A percentile compares a stretch with the other conserved stretches of the same genome.
phyloP scores from a whole-genome alignment of 177 flowering plant species.

The Vitis hybrid region DNA sequence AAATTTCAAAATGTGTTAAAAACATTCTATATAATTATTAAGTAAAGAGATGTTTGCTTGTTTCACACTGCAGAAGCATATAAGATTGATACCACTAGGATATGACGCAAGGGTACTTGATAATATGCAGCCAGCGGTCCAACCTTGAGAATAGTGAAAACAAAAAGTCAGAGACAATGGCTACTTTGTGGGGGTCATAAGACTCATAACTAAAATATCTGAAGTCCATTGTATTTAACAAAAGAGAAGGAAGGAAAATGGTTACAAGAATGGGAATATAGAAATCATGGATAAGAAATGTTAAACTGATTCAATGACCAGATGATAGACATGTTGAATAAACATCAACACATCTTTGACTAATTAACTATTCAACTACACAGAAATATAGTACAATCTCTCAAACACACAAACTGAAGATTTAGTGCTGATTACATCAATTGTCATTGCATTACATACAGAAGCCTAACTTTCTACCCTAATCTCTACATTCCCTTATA shows the following conservation, averaged over 20 bases:
- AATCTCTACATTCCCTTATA: not conserved
- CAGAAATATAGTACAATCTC: not conserved
- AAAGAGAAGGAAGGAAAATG: not conserved
- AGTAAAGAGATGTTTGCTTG: not conserved
- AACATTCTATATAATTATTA: not conserved
- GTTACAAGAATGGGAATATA: not conserved
- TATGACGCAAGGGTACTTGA: constrained; percentile 75
- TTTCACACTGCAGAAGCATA: not conserved
- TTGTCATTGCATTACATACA: not conserved
- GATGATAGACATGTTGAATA: not conserved
- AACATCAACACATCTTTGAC: not conserved
- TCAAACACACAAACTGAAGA: not conserved
- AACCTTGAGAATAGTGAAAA: constrained; percentile 38
- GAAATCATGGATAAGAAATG: not conserved
- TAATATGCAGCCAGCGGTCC: constrained; percentile 82
- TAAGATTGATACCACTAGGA: constrained; percentile 45
- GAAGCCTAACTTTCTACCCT: not conserved
- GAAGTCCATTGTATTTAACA: not conserved
- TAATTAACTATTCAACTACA: not conserved
- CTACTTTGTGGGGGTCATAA: no score
- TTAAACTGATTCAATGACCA: not conserved
- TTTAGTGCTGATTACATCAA: not conserved
- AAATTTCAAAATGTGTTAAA: not conserved
- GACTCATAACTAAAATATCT: not conserved
- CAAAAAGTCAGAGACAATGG: constrained; percentile 4